Evolutionary conservation across 306 rosid genomes (phyloP), one percentile per base, ranked within the genome.

Genomic region (Sechiopsis laciniata): DNA sequence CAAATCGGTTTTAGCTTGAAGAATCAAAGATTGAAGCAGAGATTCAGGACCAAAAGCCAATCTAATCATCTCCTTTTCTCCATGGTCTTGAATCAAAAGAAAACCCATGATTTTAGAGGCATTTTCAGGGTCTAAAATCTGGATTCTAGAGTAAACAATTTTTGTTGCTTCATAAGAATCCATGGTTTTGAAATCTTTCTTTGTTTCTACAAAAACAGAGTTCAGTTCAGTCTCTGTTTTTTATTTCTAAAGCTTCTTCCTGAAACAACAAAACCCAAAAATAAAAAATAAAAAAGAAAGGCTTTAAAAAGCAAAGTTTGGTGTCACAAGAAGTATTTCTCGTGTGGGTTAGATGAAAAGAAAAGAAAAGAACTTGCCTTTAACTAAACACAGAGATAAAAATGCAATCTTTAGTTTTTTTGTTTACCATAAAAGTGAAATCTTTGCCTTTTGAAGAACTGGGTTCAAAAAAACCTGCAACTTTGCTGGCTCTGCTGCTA

Each of bases 51-150:
- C 97, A 75, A 95, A 95, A 46, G 99, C 99, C 68, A 95, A 58
- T 19, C 99, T 82, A 16, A 91, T 95, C 97, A 95, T 95, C 82
- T 95, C 99, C n/a, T 95, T 89, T 82, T 89, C 99, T 24, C 97
- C 97, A 77, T 91, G 95, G 80, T 95, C 99, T 81, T 95, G 97
- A 75, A 94, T 83, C 45, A 91, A 83, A 55, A 95, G 96, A 3
- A 95, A 73, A 13, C 99, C 97, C 99, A 95, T 95, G 83, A 95
- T 91, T 80, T 91, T 91, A 13, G 99, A 91, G 12, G 99, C 99
- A 76, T 95, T 95, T 76, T 95, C 99, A 29, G 96, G 97, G 92
- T 95, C 99, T 79, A 91, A 67, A 83, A 66, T 91, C 48, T 91
- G 96, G 87, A 95, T 91, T 83, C 97, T 88, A 10, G 95, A 85